Base-by-base conservation (phyloP, 2,329 filamentous ascomycete species). In the Fusarium avenaceum region DNA sequence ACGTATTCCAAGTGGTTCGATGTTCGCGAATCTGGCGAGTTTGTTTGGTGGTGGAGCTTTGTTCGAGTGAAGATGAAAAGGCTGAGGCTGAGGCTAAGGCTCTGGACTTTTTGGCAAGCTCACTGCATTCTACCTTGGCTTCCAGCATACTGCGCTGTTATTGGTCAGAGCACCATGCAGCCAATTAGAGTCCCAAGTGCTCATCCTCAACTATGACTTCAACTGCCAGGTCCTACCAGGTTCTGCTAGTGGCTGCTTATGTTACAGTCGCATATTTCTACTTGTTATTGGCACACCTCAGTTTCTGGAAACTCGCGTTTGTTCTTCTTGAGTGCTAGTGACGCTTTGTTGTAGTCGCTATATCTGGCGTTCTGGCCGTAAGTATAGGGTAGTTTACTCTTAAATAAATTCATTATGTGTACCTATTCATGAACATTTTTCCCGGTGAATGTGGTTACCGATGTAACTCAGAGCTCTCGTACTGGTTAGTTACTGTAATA, bases 41-140 rank as follows among this genome's bases (percentile, higher is more conserved):
- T 57, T 48, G 24, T 50, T 48, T 22, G 17, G 40, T 45, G 51
- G 22, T 52, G 38, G 26, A 59, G 44, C 24, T 64, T 49, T 61
- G 55, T 38, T 55, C 52, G 54, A 47, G 43, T 64, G 68, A 62
- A 48, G 70, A 61, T 65, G 67, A 70, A 68, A 74, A 38, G 70
- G 71, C 71, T 73, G 64, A 72, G 64, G 70, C 64, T 70, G 69
- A 73, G 71, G 69, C 62, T 70, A 63, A 53, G 61, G 69, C 69
- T 49, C 65, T 66, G 56, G 53, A 66, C 24, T 66, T 73, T 74
- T 65, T 59, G 61, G 62, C 53, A 56, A 69, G 58, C 57, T 72
- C 50, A 39, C 43, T 56, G 28, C 10, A 8, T 14, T 43, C 32
- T 52, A 24, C 28, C 47, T 64, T 69, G 49, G 64, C 54, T 68